phyloP scores from a whole-genome alignment of 176 grass and related monocot genomes.

The Carex parvula region DNA sequence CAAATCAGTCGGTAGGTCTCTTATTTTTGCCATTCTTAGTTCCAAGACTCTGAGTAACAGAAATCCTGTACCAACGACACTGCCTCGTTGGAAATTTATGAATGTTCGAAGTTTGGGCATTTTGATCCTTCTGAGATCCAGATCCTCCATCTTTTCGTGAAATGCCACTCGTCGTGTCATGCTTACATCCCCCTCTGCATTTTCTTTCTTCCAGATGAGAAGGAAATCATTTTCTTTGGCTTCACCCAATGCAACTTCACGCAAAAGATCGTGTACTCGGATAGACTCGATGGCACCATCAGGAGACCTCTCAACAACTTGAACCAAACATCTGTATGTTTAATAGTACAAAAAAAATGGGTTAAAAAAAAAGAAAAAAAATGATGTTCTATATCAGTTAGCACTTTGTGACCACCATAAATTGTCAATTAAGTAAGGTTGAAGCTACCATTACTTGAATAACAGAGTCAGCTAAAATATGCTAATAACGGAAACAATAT shows the following conservation, averaged over 20 bases:
- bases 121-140: not conserved
- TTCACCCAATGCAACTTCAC: not conserved
- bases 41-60: not conserved
- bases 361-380: too few relatives aligned
- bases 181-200: not conserved
- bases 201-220: not conserved
- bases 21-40: not conserved
- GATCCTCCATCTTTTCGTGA: not conserved
- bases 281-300: not conserved
- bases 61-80: not conserved
- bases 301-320: not conserved
- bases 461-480: too few relatives aligned
- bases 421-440: not conserved
- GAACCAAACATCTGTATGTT: not conserved
- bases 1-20: not conserved
- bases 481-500: too few relatives aligned
- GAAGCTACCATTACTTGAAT: too few relatives aligned
- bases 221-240: not conserved
- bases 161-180: not conserved
- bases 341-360: too few relatives aligned
- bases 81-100: not conserved
- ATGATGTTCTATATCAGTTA: not conserved
- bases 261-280: not conserved
- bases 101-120: not conserved
- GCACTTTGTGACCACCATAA: not conserved